Conservation (phyloP, 2,329 filamentous ascomycete species). For the Neurospora crassa region DNA sequence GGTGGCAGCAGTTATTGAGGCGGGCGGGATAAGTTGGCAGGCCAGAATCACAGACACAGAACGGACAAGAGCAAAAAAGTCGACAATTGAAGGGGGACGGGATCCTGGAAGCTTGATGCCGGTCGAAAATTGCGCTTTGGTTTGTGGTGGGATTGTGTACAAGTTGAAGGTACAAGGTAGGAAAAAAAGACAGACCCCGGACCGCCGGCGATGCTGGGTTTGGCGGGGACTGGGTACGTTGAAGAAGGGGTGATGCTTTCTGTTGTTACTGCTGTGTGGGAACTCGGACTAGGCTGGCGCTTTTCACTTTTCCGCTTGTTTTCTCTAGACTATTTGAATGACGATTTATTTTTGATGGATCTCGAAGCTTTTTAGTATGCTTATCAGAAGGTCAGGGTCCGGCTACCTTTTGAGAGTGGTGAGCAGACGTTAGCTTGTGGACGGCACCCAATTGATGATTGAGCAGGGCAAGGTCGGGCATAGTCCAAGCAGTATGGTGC, state of each 20-base stretch:
- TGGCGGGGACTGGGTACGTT: not conserved
- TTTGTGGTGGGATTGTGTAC: not conserved
- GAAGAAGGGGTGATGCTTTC: not conserved
- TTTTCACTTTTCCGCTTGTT: not conserved
- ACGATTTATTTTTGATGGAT: not conserved
- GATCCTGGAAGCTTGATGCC: conserved; percentile 10
- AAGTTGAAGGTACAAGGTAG: not conserved
- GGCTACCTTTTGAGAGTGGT: not conserved
- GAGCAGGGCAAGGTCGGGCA: not conserved
- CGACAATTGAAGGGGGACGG: conserved; percentile 12
- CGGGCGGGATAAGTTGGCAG: not conserved
- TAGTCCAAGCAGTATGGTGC: not conserved
- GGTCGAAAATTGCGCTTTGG: conserved; percentile 18
- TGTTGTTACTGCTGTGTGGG: not conserved
- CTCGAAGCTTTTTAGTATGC: not conserved
- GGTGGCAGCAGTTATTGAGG: not conserved
- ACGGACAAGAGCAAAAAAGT: conserved; percentile 13
- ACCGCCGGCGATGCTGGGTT: not conserved
- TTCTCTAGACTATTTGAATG: not conserved
- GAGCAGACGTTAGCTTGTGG: not conserved
- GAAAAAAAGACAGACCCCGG: not conserved
- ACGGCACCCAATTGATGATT: not conserved
- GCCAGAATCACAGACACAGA: not conserved
- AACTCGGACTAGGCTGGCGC: not conserved
- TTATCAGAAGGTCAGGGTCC: not conserved